Evolutionary conservation across 2,329 filamentous ascomycete species (phyloP).

Genomic region (Aspergillus sp.): DNA sequence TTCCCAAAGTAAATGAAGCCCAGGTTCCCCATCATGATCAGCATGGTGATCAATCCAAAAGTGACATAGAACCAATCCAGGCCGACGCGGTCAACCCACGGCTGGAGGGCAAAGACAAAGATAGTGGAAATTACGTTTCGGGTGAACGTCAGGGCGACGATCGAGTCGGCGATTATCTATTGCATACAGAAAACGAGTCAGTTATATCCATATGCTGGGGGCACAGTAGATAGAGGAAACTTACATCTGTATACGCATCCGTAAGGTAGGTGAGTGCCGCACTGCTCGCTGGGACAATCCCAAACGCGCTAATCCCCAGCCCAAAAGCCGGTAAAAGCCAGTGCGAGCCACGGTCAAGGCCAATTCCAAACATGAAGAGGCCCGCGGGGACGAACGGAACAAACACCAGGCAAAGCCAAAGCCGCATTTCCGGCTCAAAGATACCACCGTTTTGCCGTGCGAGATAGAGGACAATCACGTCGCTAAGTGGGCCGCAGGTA

Average conservation of each 20-base stretch:
- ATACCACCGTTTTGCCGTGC: slow-evolving; percentile 40
- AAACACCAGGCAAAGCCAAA: slow-evolving; percentile 30
- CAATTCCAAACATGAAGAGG: neutral
- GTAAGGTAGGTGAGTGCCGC: neutral
- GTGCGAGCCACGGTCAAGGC: neutral
- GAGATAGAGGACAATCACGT: slow-evolving; percentile 36
- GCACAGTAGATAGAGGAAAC: neutral
- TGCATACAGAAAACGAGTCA: no score
- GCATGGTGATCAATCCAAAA: neutral
- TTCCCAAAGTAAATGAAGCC: neutral
- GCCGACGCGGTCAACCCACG: neutral
- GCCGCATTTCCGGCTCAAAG: slow-evolving; percentile 48
- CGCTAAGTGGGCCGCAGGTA: slow-evolving; percentile 36
- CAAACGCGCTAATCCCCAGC: slow-evolving; percentile 17
- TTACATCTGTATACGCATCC: neutral
- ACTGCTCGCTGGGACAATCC: slow-evolving; percentile 23
- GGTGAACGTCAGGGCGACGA: slow-evolving; percentile 47
- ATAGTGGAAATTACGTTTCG: slow-evolving; percentile 46
- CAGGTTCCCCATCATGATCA: neutral
- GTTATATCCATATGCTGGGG: neutral
- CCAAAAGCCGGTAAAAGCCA: neutral
- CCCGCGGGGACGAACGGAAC: neutral
- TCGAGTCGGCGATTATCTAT: slow-evolving; percentile 40
- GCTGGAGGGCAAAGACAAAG: slow-evolving; percentile 46
- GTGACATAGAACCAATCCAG: neutral